Percentiles rank a stretch among this genome's conserved stretches.
Conservation (phyloP, 805 yeast genomes). For the Hanseniaspora pseudoguilliermondii region DNA sequence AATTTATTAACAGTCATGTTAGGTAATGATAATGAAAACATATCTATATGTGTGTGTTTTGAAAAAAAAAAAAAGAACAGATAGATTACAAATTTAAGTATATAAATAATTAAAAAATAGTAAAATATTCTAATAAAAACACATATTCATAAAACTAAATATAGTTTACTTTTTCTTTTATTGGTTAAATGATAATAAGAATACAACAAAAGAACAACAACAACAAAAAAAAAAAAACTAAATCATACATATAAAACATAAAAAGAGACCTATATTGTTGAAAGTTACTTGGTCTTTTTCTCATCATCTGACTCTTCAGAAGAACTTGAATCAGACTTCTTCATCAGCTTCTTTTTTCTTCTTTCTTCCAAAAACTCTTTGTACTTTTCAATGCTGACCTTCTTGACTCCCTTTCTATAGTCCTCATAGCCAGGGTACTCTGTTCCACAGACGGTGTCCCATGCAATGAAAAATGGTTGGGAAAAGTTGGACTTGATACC, state of each 20-base stretch:
- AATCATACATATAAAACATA: background rate
- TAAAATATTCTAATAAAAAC: background rate
- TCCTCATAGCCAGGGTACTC: slow-evolving; percentile 54
- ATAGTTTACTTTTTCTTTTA: too few relatives aligned
- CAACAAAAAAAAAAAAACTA: background rate
- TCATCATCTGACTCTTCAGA: background rate
- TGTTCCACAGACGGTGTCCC: slow-evolving; percentile 71
- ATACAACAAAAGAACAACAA: background rate
- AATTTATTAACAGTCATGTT: background rate
- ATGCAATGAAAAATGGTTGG: slow-evolving; percentile 90
- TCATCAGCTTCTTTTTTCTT: slow-evolving; percentile 23
- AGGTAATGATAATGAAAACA: slow-evolving; percentile 1
- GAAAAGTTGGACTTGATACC: slow-evolving; percentile 88
- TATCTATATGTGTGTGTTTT: background rate
- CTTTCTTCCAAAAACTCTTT: slow-evolving; percentile 40
- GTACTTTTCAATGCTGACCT: slow-evolving; percentile 55
- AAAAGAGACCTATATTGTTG: background rate
- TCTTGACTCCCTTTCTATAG: slow-evolving; percentile 52
- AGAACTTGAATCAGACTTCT: background rate
- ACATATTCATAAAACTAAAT: too few relatives aligned
- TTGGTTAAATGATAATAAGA: too few relatives aligned
- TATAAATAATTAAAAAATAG: background rate
- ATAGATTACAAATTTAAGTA: background rate
- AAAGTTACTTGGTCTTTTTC: background rate
- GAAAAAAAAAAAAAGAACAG: background rate